Conservation (phyloP, 768 basidiomycete species). For the Chalciporus chontae region DNA sequence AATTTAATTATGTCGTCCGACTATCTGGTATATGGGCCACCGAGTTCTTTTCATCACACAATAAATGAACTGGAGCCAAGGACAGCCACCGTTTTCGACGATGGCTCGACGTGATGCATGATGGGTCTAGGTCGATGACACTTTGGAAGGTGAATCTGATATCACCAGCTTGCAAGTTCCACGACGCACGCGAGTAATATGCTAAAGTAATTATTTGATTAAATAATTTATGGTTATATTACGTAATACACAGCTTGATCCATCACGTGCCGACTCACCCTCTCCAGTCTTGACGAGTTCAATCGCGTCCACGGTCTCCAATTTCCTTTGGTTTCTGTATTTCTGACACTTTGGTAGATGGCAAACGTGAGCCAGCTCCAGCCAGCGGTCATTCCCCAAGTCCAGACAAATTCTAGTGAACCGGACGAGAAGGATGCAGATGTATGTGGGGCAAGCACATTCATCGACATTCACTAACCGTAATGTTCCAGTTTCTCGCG, state of each 20-base stretch:
- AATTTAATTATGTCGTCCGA: too few species aligned
- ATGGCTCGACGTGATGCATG: too few species aligned
- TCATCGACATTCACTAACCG: conserved; percentile 3
- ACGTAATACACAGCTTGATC: background rate
- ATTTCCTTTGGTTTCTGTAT: background rate
- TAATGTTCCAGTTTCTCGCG: conserved; percentile 34
- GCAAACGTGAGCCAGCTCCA: conserved; percentile 33
- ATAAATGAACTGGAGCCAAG: too few species aligned
- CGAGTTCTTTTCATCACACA: too few species aligned
- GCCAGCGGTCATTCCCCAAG: conserved; percentile 17
- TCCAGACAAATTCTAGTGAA: conserved; percentile 23
- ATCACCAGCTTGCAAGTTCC: too few species aligned
- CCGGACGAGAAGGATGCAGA: conserved; percentile 31
- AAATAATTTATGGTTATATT: background rate
- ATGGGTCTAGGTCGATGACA: too few species aligned
- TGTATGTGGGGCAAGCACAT: conserved; percentile 13
- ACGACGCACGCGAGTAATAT: too few species aligned
- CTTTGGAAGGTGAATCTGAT: too few species aligned
- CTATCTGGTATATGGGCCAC: too few species aligned
- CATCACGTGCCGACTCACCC: conserved; percentile 5
- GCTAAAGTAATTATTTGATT: too few species aligned
- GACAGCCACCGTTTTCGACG: too few species aligned
- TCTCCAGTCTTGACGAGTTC: background rate
- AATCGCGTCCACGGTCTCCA: background rate
- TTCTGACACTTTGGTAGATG: conserved; percentile 13